Base-by-base conservation (phyloP, 129 eudicot genomes). In the Sambucus nigra region DNA sequence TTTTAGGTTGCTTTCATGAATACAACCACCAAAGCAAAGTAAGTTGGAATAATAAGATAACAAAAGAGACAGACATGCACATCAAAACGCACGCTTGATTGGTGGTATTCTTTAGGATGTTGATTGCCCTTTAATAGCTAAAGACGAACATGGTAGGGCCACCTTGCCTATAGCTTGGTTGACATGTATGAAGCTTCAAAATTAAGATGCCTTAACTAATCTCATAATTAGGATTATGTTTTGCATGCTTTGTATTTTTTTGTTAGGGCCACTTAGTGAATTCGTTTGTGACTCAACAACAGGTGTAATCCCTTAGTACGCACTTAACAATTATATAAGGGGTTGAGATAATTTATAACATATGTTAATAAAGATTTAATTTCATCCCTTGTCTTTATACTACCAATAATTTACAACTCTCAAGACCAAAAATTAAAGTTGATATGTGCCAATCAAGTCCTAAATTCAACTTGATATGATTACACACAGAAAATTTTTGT, bases 91-190 rank as follows among this genome's bases (percentile, higher is more conserved):
- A 72, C 77, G 72, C 77, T 57, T 59, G 71, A 55, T 31, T 63
- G 62, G 52, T n/a, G n/a, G n/a, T n/a, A n/a, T n/a, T n/a, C n/a
- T n/a, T n/a, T n/a, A n/a, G n/a, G n/a, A n/a, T n/a, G n/a, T n/a
- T n/a, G n/a, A n/a, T n/a, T 42, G 27, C 26, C 25, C 20, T 38
- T 40, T 61, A 32, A 38, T 67, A 29, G 62, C 25, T 40, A 54
- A 42, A 39, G 50, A 62, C 52, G 84, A 81, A 81, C 81, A 77
- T 81, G 89, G 89, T 77, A 71, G 89, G 67, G 31, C 78, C 79
- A 45, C 17, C 48, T 52, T 65, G 75, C 66, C 75, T 23, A 70
- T 38, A 33, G 46, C 46, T 13, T 7, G 57, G 70, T 67, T 60
- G 60, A 80, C 71, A 63, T 60, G 67, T 65, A 54, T 51, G 47